Conservation (phyloP, 1,284 basidiomycete genomes). For the Pholiota adiposa region DNA sequence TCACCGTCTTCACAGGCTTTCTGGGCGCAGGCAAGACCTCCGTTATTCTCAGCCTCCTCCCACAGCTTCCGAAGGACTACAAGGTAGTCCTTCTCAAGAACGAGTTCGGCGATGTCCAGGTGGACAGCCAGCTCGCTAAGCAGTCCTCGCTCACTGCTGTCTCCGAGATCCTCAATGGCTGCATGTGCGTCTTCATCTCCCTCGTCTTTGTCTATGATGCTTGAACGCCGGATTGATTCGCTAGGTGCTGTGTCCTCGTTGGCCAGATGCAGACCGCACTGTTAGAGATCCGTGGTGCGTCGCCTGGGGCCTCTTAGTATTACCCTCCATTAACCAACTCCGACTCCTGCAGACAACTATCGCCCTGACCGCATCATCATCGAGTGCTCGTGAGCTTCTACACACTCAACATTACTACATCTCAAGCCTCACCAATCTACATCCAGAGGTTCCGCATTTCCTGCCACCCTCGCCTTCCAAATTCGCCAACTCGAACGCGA, state of each 20-base stretch:
- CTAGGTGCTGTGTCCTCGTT: constrained; percentile 88
- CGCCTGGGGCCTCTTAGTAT: neutral
- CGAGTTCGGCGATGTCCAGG: constrained; percentile 86
- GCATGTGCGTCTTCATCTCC: constrained; percentile 61
- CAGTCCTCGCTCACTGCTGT: constrained; percentile 84
- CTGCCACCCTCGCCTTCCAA: constrained; percentile 90
- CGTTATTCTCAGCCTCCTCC: constrained; percentile 82
- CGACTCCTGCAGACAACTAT: constrained; percentile 63
- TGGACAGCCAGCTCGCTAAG: constrained; percentile 86
- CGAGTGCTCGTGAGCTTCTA: constrained; percentile 79
- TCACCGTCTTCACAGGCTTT: constrained; percentile 88
- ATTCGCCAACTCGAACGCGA: constrained; percentile 85
- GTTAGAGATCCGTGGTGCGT: constrained; percentile 79
- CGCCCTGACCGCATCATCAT: constrained; percentile 89
- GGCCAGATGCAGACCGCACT: constrained; percentile 91
- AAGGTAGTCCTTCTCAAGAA: constrained; percentile 88
- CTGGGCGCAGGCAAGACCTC: constrained; percentile 77
- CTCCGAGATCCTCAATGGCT: constrained; percentile 91
- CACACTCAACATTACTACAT: neutral
- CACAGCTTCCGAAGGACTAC: constrained; percentile 81
- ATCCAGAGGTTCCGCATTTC: constrained; percentile 79
- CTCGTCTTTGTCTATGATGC: neutral
- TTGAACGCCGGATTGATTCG: neutral
- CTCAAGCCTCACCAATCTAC: constrained; percentile 6
- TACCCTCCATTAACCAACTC: constrained; percentile 1